Percentiles rank a stretch among this genome's conserved stretches.
Evolutionary conservation across 805 yeast species (phyloP).

Genomic region (Saturnispora hagleri): DNA sequence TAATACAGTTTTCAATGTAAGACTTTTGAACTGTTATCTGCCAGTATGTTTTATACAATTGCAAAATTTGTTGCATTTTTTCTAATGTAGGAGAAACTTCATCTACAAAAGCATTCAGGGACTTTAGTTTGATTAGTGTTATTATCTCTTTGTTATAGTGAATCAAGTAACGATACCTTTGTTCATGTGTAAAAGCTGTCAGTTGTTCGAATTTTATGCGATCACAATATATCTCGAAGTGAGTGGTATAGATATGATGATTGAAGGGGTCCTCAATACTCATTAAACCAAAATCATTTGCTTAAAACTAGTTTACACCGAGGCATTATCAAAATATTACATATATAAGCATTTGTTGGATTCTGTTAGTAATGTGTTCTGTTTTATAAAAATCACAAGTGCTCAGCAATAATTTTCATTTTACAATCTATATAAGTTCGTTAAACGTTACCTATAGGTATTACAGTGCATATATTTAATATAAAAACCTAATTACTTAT

Average conservation of each 20-base stretch:
- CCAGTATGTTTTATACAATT: not conserved
- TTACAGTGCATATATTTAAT: no score
- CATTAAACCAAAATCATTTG: not conserved
- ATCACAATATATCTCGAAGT: not conserved
- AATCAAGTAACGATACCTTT: not conserved
- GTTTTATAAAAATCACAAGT: no score
- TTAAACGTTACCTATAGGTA: no score
- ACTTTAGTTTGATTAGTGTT: not conserved
- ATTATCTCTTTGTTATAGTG: not conserved
- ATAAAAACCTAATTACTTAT: no score
- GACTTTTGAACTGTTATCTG: not conserved
- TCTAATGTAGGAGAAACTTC: not conserved
- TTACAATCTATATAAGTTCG: no score
- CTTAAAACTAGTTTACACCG: no score
- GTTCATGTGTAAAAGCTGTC: not conserved
- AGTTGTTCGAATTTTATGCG: not conserved
- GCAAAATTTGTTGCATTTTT: not conserved
- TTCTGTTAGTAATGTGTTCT: not conserved
- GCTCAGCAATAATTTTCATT: not conserved
- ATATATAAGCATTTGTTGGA: no score
- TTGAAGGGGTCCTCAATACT: not conserved
- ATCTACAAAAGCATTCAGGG: not conserved
- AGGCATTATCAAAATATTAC: no score
- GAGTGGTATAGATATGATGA: not conserved
- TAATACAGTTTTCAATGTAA: not conserved